Evolutionary conservation across 202 grass and related monocot species (phyloP).

Genomic region (Zizania palustris): DNA sequence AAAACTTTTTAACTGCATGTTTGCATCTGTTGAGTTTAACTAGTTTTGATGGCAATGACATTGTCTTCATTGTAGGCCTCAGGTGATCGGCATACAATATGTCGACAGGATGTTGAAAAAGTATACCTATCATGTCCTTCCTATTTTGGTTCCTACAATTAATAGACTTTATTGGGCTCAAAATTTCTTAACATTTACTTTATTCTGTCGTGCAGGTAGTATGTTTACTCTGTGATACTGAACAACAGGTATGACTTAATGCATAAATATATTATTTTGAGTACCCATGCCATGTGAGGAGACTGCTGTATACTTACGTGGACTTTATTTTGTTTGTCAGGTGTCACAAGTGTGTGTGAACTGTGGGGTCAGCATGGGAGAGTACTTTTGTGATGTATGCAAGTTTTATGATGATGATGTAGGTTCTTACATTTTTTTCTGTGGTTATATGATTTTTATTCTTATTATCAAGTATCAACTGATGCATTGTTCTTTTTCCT

Average conservation of each 20-base stretch:
- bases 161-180: constrained; percentile 32
- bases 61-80: constrained; percentile 49
- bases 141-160: constrained; percentile 25
- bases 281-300: neutral
- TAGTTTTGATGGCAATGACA: constrained; percentile 5
- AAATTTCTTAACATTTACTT: constrained; percentile 27
- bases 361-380: constrained; percentile 94
- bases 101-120: constrained; percentile 81
- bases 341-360: constrained; percentile 80
- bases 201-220: constrained; percentile 73
- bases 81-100: constrained; percentile 70
- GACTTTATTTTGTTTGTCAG: constrained; percentile 47
- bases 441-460: constrained; percentile 34
- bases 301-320: constrained; percentile 16
- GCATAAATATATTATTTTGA: neutral
- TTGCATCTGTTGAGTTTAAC: constrained; percentile 17
- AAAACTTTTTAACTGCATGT: constrained; percentile 17
- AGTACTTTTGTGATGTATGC: constrained; percentile 90
- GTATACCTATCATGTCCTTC: constrained; percentile 48
- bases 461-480: constrained; percentile 31
- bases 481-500: constrained; percentile 42
- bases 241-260: constrained; percentile 65
- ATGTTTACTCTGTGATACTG: constrained; percentile 79
- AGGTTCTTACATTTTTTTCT: constrained; percentile 38
- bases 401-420: constrained; percentile 98